Evolutionary conservation across 768 basidiomycete species (phyloP).

Genomic region (Baorangia bicolor): DNA sequence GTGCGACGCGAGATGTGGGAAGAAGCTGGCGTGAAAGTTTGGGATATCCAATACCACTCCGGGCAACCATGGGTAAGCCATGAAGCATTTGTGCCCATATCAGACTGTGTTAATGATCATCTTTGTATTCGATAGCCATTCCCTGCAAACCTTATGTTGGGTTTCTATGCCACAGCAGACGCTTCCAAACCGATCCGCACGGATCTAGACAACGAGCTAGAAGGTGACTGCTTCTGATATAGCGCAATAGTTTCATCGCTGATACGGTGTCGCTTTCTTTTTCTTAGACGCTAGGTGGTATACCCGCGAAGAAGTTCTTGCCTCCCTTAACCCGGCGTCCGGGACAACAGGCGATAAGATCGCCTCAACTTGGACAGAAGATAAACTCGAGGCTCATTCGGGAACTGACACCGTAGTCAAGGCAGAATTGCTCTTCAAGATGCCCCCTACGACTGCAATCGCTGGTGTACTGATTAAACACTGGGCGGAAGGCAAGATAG

Average conservation of each 20-base stretch:
- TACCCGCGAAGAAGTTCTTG: slow-evolving; percentile 67
- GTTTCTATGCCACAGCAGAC: slow-evolving; percentile 81
- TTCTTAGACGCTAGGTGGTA: slow-evolving; percentile 85
- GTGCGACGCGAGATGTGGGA: slow-evolving; percentile 94
- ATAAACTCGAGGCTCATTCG: slow-evolving; percentile 22
- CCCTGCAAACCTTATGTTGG: slow-evolving; percentile 88
- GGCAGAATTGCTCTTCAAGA: slow-evolving; percentile 57
- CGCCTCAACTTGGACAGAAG: slow-evolving; percentile 14
- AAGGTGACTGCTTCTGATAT: slow-evolving; percentile 45
- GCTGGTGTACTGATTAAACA: slow-evolving; percentile 83
- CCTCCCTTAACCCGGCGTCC: slow-evolving; percentile 45
- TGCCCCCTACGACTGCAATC: slow-evolving; percentile 78
- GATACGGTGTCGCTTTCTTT: not conserved
- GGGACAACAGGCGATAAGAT: slow-evolving; percentile 30
- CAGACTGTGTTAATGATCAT: not conserved
- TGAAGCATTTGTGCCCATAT: not conserved
- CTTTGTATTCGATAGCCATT: slow-evolving; percentile 59
- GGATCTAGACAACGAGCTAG: slow-evolving; percentile 95
- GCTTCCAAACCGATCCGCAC: slow-evolving; percentile 68
- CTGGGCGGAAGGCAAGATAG: slow-evolving; percentile 67
- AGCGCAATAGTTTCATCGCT: not conserved
- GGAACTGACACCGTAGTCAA: slow-evolving; percentile 17
- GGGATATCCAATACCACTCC: slow-evolving; percentile 82
- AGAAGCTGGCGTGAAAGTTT: slow-evolving; percentile 88
- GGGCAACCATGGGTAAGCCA: slow-evolving; percentile 80